Base-by-base conservation (phyloP, 768 basidiomycete species). In the Cantharellus anzutake region DNA sequence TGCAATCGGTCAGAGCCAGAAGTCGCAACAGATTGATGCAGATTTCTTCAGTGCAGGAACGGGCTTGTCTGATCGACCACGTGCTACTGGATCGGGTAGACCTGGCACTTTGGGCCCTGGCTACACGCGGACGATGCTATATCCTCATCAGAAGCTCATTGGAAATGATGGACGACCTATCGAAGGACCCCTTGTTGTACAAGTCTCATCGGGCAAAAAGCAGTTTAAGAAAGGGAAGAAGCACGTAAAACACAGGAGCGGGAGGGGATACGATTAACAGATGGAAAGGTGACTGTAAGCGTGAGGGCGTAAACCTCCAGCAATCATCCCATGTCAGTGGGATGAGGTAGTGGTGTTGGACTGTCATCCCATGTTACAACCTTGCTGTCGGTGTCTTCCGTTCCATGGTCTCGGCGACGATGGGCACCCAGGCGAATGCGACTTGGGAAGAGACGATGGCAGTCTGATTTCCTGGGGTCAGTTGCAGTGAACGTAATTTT, bases 201-300 rank as follows among this genome's bases (percentile, higher is more conserved):
- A 3, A 73, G 73, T 59, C 68, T 75, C 7, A 73, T 73, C 41
- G 67, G 79, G 78, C 14, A 94, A 93, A 74, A 91, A 88, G 68
- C 82, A 81, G 64, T 86, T 90, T 73, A 29, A 29, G 20, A 96
- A 90, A 71, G 85, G 83, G 71, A 76, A 71, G 83, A 85, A 73
- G 67, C 72, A 82, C 55, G 79, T 78, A 55, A 98, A 98, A 72
- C 86, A 93, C 70, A 75, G 94, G 63, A 91, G 89, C 67, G 94
- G 94, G 11, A 84, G 80, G 67, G 94, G 94, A 34, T 98, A 97
- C 65, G 94, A 96, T 69, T 79, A 64, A 42, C 42, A 11, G 7
- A 7, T 7, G 52, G 7, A 11, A 11, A 11, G 11, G 52, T 11
- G 7, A 37, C 38, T 11, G 38, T 37, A 11, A 11, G 11, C 7